These are phyloP conservation scores for Crithidia sp. DNA, from an alignment of 208 protist genomes.

Conservation along the genomic window DNA sequence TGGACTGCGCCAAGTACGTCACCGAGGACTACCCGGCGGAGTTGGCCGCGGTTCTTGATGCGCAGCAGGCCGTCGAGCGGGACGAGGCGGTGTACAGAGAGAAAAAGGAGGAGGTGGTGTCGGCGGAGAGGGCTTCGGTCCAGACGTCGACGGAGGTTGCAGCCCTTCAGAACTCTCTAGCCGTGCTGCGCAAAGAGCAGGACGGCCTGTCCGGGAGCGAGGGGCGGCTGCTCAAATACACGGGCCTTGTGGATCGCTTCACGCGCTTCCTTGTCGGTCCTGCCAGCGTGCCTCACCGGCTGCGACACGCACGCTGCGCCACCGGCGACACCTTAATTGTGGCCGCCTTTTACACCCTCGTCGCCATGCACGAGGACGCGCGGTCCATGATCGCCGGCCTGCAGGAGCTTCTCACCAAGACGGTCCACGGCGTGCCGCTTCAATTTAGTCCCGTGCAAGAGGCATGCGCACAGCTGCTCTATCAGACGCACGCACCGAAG, in stretches of 20 bases:
- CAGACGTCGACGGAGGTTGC: constrained; percentile 20
- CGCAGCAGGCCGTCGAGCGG: neutral
- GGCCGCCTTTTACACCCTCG: constrained; percentile 62
- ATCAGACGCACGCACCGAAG: constrained; percentile 47
- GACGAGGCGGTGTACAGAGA: constrained; percentile 13
- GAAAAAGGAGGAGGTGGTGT: constrained; percentile 12
- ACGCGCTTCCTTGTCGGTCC: constrained; percentile 38
- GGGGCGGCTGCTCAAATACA: constrained; percentile 51
- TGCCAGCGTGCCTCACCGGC: constrained; percentile 30
- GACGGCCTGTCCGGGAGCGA: constrained; percentile 32
- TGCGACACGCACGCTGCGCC: constrained; percentile 33
- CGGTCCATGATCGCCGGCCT: constrained; percentile 5
- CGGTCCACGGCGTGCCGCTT: constrained; percentile 10
- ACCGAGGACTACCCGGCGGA: constrained; percentile 14
- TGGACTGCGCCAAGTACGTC: constrained; percentile 36
- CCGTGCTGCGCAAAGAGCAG: constrained; percentile 36
- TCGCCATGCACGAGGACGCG: constrained; percentile 39
- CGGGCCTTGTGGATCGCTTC: constrained; percentile 74
- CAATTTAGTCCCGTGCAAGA: constrained; percentile 12
- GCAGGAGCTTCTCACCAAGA: constrained; percentile 19
- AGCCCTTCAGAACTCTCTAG: constrained; percentile 26
- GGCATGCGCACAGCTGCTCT: constrained; percentile 48
- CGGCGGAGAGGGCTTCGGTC: constrained; percentile 13
- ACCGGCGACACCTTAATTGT: constrained; percentile 70
- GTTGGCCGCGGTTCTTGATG: constrained; percentile 3